phyloP scores from a whole-genome alignment of 345 rosid species.

The Leavenworthia alabamica region DNA sequence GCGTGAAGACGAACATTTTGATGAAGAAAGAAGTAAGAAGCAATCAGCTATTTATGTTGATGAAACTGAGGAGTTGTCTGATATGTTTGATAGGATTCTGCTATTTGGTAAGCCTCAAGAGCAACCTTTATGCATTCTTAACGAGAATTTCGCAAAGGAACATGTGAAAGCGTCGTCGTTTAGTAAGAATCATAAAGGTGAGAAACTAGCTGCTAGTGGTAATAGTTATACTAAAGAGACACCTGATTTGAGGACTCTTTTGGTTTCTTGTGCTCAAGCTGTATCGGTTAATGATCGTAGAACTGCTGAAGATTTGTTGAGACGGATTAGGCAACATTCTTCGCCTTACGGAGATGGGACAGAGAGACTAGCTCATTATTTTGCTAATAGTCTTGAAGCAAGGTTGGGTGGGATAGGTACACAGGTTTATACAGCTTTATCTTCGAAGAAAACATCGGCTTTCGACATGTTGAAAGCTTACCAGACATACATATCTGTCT shows the following conservation, averaged over 20 bases:
- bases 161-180: not conserved
- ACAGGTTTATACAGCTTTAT: constrained; percentile 35
- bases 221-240: constrained; percentile 32
- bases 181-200: constrained; percentile 9
- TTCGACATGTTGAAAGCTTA: constrained; percentile 57
- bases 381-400: constrained; percentile 73
- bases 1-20: constrained; percentile 40
- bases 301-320: constrained; percentile 54
- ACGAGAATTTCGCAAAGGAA: constrained; percentile 5
- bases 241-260: constrained; percentile 62
- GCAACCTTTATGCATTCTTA: constrained; percentile 26
- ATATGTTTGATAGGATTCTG: constrained; percentile 58
- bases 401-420: constrained; percentile 54
- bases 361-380: constrained; percentile 75
- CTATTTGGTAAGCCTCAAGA: constrained; percentile 21
- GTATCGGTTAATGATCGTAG: constrained; percentile 49
- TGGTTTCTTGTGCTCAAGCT: constrained; percentile 77
- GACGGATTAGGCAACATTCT: constrained; percentile 61
- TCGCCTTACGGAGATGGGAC: constrained; percentile 64
- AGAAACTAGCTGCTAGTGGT: constrained; percentile 21
- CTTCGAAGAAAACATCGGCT: constrained; percentile 46
- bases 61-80: constrained; percentile 49
- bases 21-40: constrained; percentile 54
- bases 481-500: constrained; percentile 38
- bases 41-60: constrained; percentile 40